Evolutionary conservation across 2,329 filamentous ascomycete genomes (phyloP), one percentile per base, ranked within the genome.

Genomic region (Aureobasidium sp.): DNA sequence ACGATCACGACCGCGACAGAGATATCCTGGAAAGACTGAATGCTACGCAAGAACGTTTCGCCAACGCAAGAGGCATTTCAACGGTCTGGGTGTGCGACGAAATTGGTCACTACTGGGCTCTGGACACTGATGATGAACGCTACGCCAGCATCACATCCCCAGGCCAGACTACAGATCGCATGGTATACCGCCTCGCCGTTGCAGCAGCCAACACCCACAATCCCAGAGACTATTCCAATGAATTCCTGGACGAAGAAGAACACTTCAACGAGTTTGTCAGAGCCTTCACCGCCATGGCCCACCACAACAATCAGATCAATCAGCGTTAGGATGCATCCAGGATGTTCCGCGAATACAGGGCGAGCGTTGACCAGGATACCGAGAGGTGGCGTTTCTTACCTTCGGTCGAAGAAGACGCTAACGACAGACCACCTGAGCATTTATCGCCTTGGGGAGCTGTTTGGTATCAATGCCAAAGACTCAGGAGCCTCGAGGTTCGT

Each of bases 31-130:
- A 11, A 21, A 9, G 5, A 9, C 3, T 49, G 30, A 49, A 49
- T 4, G 4, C 3, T 16, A 5, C n/a, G 2, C 30, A 49, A 34
- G 29, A 49, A 3, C 0, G 2, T 2, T 0, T 6, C 3, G n/a
- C 29, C 29, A 34, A 6, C 30, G 13, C 27, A 27, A 27, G 4
- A 8, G 30, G 47, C n/a, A 34, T 30, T 21, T 49, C n/a, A 2
- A 34, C 9, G 16, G 30, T 49, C 47, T 49, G 47, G 47, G 30
- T 10, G 4, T 34, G 47, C 30, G 47, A 30, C 16, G 1, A 15
- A 7, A 21, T 21, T 21, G 21, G 21, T 21, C 21, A 21, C 21
- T 49, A 49, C n/a, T 49, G 4, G 5, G 3, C 16, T 34, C 16
- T 34, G 9, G 30, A 49, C 1, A 5, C 25, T 9, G n/a, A 34